Base-by-base conservation (phyloP, 192 early-diverging fungal genomes). In the Backusella parvicylindrica region DNA sequence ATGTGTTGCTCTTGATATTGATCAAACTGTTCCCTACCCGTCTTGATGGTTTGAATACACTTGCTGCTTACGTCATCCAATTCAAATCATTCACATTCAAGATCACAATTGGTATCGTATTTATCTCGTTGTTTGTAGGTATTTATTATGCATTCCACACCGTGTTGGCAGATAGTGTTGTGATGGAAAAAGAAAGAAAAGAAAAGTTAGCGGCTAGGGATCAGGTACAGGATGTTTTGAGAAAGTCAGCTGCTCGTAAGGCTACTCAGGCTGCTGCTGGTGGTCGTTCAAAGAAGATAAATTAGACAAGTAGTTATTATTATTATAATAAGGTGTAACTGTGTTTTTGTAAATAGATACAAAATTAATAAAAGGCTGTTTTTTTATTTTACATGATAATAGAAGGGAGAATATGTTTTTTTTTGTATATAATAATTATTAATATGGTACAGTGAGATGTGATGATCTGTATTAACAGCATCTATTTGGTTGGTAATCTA, bases 181-280 rank as follows among this genome's bases (percentile, higher is more conserved):
- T 81, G 71, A 67, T 81, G 71, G 79, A 81, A 4, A 76, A 76
- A 30, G 79, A 81, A 49, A 60, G 78, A 23, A 23, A 70, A 21
- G 64, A 70, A 13, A 76, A 70, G 38, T 9, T 36, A 4, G 40
- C 30, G 1, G 67, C 67, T 3, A 49, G 75, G 18, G 43, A 70
- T 21, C 65, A 76, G 6, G 66, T 76, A 32, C 26, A 69, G 32
- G 67, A 76, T 35, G 75, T 70, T 0, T n/a, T 76, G 32, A 15
- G 40, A 28, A 47, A 30, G 9, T 23, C 37, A 2, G 68, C 68
- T 41, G 68, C 68, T n/a, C 68, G 68, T 31, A 37, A 28, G 7
- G 68, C 68, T 47, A 43, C 68, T 4, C 7, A 21, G 23, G 68
- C 38, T 43, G 37, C 36, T 40, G 26, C 68, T 32, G 38, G 40